These are phyloP conservation scores for Candida glaebosa DNA, from an alignment of 805 yeast genomes.

Conservation along the genomic window DNA sequence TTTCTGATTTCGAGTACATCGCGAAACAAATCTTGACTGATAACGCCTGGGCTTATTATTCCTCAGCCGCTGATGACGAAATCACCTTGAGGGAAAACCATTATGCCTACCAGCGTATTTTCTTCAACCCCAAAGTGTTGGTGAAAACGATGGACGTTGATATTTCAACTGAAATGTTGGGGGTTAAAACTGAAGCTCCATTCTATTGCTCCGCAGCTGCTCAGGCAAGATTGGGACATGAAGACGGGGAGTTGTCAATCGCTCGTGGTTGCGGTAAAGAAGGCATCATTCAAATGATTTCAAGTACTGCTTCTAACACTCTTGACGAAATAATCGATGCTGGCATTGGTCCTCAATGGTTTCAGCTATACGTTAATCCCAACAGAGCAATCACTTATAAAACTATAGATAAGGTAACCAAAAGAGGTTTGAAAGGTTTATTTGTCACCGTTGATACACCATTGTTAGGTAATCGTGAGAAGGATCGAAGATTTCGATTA, in stretches of 20 bases:
- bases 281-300: slow-evolving; percentile 47
- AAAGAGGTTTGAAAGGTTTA: slow-evolving; percentile 41
- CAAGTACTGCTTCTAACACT: slow-evolving; percentile 37
- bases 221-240: slow-evolving; percentile 40
- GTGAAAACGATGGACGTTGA: slow-evolving; percentile 79
- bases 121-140: slow-evolving; percentile 79
- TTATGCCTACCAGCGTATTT: slow-evolving; percentile 80
- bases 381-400: slow-evolving; percentile 29
- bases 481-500: slow-evolving; percentile 35
- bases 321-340: slow-evolving; percentile 41
- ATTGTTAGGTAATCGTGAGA: slow-evolving; percentile 50
- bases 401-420: slow-evolving; percentile 36
- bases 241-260: slow-evolving; percentile 41
- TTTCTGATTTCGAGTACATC: slow-evolving; percentile 40
- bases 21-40: slow-evolving; percentile 31
- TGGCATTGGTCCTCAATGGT: slow-evolving; percentile 39
- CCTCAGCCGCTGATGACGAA: slow-evolving; percentile 94
- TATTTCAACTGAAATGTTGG: slow-evolving; percentile 56
- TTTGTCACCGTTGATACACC: slow-evolving; percentile 58
- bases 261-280: slow-evolving; percentile 38
- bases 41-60: slow-evolving; percentile 51
- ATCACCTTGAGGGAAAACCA: slow-evolving; percentile 88
- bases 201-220: slow-evolving; percentile 51
- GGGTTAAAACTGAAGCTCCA: slow-evolving; percentile 36
- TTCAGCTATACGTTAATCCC: slow-evolving; percentile 46